Evolutionary conservation across 257 asterid species (phyloP), one percentile per base, ranked within the genome.

Genomic region (Echium plantagineum): DNA sequence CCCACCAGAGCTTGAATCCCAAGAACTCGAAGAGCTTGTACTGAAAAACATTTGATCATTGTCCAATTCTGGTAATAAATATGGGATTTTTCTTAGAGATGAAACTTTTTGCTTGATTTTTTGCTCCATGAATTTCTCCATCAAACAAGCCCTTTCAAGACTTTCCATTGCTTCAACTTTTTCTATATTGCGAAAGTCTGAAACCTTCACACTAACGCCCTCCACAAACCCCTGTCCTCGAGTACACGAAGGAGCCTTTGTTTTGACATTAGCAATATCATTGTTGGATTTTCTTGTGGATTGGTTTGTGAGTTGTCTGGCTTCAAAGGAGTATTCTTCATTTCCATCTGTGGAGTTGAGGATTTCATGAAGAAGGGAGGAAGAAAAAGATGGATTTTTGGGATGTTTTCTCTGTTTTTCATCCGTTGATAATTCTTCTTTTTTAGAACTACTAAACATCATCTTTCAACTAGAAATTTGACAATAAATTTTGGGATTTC

Each of bases 361-460:
- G 68, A 90, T 87, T 82, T 90, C 86, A 55, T 90, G 96, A 19
- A 90, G 94, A 55, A 90, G 91, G 20, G 78, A 70, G 51, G 98
- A 78, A 58, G 98, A 90, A 63, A 90, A 90, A 7, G 98, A 85
- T 1, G 94, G 94, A 35, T 62, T 65, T 15, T 32, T 70, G 52
- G 59, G 64, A 63, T 58, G 46, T 62, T 62, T 81, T 30, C 74
- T 80, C 6, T 74, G 54, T 48, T 59, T 73, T 7, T 71, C 75
- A 7, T 78, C 82, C 55, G 68, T 71, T 7, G 35, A 21, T 31
- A 65, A 59, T 63, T 71, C 76, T 49, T 74, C 77, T 30, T 7
- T 28, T 28, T 28, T 1, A 7, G 69, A 54, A 59, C 64, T 66
- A 58, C 70, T 77, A 42, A 12, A 42, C 96, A 89, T 83, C 60